Evolutionary conservation across 106 monocot genomes (phyloP).

Genomic region (Cymbidium sinense): DNA sequence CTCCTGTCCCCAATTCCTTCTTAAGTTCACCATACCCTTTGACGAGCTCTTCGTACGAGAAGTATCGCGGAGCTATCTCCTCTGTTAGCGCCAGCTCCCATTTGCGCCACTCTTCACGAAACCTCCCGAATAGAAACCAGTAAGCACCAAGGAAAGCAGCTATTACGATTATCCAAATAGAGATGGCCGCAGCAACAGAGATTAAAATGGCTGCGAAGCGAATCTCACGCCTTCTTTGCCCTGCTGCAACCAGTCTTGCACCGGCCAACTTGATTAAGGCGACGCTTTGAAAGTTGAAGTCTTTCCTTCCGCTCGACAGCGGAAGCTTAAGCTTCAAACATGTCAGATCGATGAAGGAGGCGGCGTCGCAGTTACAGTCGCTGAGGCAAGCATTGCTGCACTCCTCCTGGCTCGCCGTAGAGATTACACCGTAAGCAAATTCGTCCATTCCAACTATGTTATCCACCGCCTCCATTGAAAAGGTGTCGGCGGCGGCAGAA

Average conservation of each 20-base stretch:
- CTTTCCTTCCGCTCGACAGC: neutral
- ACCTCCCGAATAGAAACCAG: neutral
- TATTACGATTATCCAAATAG: neutral
- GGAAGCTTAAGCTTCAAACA: conserved; percentile 1
- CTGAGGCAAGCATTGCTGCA: no score
- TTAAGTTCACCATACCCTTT: conserved; percentile 1
- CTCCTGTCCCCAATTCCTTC: conserved; percentile 23
- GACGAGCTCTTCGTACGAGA: conserved; percentile 23
- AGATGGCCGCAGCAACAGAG: neutral
- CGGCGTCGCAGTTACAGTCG: no score
- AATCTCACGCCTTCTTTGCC: neutral
- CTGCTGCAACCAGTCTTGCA: neutral
- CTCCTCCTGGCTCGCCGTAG: no score
- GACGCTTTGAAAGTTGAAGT: neutral
- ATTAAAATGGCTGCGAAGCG: neutral
- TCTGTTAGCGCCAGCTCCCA: neutral
- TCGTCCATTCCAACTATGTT: neutral
- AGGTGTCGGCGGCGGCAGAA: neutral
- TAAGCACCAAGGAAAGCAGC: neutral
- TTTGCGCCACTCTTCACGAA: neutral
- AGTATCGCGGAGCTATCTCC: conserved; percentile 8
- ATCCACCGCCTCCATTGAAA: no score
- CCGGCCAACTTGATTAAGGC: neutral
- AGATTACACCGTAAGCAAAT: neutral
- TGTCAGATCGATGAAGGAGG: no score